phyloP scores from a whole-genome alignment of 208 protist genomes.

The Leishmania gerbilli region DNA sequence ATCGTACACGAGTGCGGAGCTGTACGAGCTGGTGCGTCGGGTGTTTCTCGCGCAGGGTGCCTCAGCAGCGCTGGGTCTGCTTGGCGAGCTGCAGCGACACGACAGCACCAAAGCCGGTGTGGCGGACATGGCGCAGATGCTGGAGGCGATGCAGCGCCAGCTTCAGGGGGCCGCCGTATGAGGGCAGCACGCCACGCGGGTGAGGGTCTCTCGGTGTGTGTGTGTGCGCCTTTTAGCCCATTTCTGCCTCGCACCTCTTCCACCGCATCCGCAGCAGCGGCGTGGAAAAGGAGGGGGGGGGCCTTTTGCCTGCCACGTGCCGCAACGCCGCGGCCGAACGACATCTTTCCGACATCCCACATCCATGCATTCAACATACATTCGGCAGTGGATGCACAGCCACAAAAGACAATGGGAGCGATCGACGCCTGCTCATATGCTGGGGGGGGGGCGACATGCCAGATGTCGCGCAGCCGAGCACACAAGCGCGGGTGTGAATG shows the following conservation, averaged over 20 bases:
- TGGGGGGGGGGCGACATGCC: background rate
- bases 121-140: constrained; percentile 24
- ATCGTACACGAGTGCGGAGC: constrained; percentile 23
- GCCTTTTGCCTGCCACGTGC: background rate
- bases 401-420: background rate
- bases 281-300: too few species aligned
- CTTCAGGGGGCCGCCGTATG: constrained; percentile 5
- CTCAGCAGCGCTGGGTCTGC: constrained; percentile 17
- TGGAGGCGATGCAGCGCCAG: constrained; percentile 29
- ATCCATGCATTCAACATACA: background rate
- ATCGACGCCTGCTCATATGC: background rate
- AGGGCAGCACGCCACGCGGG: background rate
- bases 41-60: constrained; percentile 31
- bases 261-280: background rate
- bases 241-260: background rate
- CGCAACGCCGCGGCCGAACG: background rate
- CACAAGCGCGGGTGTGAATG: background rate
- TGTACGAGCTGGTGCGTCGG: constrained; percentile 27
- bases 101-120: constrained; percentile 17
- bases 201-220: background rate
- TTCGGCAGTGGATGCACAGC: background rate
- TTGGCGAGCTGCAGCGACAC: constrained; percentile 22
- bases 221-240: background rate
- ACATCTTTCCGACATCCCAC: background rate
- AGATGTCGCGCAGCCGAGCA: background rate